Conservation (phyloP, 2,329 filamentous ascomycete species). For the Ascosphaera apis region DNA sequence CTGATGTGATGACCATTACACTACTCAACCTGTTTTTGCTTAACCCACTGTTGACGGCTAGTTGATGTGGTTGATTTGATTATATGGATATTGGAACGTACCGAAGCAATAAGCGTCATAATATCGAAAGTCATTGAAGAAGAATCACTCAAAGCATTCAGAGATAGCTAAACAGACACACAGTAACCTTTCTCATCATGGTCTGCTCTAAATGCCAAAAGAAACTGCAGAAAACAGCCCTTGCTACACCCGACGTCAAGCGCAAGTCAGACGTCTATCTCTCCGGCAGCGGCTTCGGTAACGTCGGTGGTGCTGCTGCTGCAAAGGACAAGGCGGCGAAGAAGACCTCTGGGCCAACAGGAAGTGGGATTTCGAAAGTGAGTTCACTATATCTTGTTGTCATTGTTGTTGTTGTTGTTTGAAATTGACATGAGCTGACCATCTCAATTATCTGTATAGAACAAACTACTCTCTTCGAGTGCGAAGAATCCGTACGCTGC, state of each 20-base stretch:
- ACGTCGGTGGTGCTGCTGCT: slow-evolving; percentile 14
- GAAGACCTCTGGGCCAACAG: slow-evolving; percentile 28
- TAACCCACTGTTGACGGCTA: too few species aligned
- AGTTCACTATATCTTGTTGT: slow-evolving; percentile 3
- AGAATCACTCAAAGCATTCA: too few species aligned
- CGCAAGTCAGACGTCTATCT: slow-evolving; percentile 44
- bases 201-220: slow-evolving; percentile 43
- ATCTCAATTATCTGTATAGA: slow-evolving; percentile 17
- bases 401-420: background rate
- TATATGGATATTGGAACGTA: too few species aligned
- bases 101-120: too few species aligned
- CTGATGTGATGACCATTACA: slow-evolving; percentile 1
- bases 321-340: slow-evolving; percentile 16
- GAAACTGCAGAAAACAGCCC: slow-evolving; percentile 33
- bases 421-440: background rate
- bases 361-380: slow-evolving; percentile 37
- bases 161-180: too few species aligned
- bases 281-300: slow-evolving; percentile 17
- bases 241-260: slow-evolving; percentile 42
- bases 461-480: slow-evolving; percentile 39
- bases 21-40: slow-evolving; percentile 1
- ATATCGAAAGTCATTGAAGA: too few species aligned
- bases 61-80: too few species aligned
- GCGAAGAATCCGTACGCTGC: slow-evolving; percentile 44
- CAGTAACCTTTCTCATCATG: too few species aligned